These are phyloP conservation scores for Kodamaea nitidulidarum DNA, from an alignment of 805 yeast genomes.

Conservation along the genomic window DNA sequence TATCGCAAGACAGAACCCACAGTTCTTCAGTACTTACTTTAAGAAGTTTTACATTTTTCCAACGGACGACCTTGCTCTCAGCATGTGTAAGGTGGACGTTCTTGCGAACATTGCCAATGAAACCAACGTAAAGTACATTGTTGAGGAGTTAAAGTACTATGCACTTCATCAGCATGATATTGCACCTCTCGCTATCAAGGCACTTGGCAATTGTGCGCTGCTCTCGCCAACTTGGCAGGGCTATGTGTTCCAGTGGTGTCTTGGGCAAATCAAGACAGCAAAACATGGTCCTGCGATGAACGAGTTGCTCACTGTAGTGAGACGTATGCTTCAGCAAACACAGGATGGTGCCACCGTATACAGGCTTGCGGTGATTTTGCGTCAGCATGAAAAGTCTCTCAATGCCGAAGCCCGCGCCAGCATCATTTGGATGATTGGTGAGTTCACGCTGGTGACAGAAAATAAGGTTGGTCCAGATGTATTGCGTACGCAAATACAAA, in stretches of 20 bases:
- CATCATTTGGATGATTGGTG: slow-evolving; percentile 89
- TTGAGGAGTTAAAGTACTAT: slow-evolving; percentile 62
- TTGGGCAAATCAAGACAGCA: slow-evolving; percentile 40
- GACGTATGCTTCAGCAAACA: slow-evolving; percentile 64
- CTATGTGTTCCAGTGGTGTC: slow-evolving; percentile 61
- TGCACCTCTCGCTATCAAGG: slow-evolving; percentile 49
- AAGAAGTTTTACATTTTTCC: slow-evolving; percentile 56
- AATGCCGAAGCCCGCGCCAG: slow-evolving; percentile 65
- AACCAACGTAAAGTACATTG: slow-evolving; percentile 46
- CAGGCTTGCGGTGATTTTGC: slow-evolving; percentile 37
- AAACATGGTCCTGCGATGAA: slow-evolving; percentile 39
- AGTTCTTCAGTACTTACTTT: slow-evolving; percentile 29
- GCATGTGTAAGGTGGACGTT: slow-evolving; percentile 56
- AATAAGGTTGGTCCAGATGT: slow-evolving; percentile 68
- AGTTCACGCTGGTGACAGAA: slow-evolving; percentile 45
- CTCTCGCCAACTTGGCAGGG: slow-evolving; percentile 45
- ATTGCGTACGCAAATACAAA: slow-evolving; percentile 52
- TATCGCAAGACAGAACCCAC: slow-evolving; percentile 31
- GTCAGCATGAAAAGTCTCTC: slow-evolving; percentile 18
- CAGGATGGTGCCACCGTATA: slow-evolving; percentile 45
- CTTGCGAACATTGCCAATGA: slow-evolving; percentile 56
- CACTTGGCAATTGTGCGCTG: slow-evolving; percentile 59
- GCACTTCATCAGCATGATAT: slow-evolving; percentile 27
- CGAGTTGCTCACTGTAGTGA: slow-evolving; percentile 67
- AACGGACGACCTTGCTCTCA: slow-evolving; percentile 40